phyloP scores from a whole-genome alignment of 495 filamentous ascomycete genomes.

The Cercophora newfieldiana region DNA sequence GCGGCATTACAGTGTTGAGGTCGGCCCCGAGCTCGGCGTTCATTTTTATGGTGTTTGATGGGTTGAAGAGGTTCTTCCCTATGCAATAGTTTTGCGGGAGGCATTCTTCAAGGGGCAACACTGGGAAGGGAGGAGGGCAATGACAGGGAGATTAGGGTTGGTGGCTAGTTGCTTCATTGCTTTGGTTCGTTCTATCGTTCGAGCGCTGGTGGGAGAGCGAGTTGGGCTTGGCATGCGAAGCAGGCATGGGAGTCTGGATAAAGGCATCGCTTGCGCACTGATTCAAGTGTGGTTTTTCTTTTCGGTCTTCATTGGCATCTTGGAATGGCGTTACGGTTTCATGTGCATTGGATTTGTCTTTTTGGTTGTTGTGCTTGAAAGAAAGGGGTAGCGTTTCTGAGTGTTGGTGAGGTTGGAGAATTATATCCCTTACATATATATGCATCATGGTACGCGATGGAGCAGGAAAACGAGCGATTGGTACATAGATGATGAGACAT shows the following conservation, averaged over 20 bases:
- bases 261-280: neutral
- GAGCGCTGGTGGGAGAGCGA: neutral
- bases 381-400: neutral
- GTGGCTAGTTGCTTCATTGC: neutral
- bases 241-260: neutral
- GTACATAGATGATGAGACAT: too few species aligned
- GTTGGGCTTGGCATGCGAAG: neutral
- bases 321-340: neutral
- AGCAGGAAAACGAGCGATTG: too few species aligned
- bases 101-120: neutral
- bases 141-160: constrained; percentile 7
- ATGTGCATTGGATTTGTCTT: neutral
- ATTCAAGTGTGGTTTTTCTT: neutral
- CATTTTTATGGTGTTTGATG: constrained; percentile 93
- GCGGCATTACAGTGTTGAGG: constrained; percentile 86
- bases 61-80: constrained; percentile 66
- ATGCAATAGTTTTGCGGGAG: constrained; percentile 31
- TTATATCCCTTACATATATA: too few species aligned
- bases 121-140: neutral
- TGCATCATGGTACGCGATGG: too few species aligned
- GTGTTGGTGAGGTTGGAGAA: neutral
- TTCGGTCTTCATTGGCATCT: neutral
- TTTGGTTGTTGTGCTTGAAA: too few species aligned
- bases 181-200: neutral
- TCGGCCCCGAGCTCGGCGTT: constrained; percentile 93